Conservation (phyloP, 2,329 filamentous ascomycete species). For the Dothideomycetes sp. region DNA sequence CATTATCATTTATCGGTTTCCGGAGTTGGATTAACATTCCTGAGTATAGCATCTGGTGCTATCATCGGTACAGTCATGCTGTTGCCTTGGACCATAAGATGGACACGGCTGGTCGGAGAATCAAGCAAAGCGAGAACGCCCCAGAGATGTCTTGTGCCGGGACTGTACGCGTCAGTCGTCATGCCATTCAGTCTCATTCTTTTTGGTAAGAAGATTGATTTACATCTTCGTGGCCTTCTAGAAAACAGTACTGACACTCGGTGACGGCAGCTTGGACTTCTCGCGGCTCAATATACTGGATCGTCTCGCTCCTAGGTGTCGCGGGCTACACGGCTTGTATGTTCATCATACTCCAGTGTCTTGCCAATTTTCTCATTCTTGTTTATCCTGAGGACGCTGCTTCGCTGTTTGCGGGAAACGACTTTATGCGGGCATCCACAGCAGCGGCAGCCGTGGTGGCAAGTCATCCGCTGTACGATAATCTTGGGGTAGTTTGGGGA, state of each 20-base stretch:
- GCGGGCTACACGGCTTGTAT: constrained; percentile 30
- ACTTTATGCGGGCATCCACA: no score
- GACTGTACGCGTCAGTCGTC: constrained; percentile 20
- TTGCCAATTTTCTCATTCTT: constrained; percentile 33
- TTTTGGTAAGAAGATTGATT: constrained; percentile 21
- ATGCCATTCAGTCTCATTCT: constrained; percentile 24
- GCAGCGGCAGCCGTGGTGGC: not conserved
- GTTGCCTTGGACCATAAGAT: not conserved
- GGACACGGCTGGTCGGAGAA: not conserved
- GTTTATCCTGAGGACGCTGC: constrained; percentile 41
- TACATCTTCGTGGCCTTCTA: not conserved
- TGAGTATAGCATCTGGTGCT: constrained; percentile 25
- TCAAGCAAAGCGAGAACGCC: constrained; percentile 15
- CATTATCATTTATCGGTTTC: constrained; percentile 33
- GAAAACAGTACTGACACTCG: not conserved
- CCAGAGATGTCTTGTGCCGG: constrained; percentile 22
- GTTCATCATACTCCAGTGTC: constrained; percentile 33
- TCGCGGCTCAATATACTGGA: constrained; percentile 28
- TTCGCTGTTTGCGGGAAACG: constrained; percentile 52
- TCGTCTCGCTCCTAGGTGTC: constrained; percentile 32
- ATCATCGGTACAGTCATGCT: constrained; percentile 16
- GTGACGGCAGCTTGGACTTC: constrained; percentile 20
- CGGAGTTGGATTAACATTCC: constrained; percentile 26
- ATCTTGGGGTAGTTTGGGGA: not conserved
- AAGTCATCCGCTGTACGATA: not conserved